A percentile compares a stretch with the other conserved stretches of the same genome.
Conservation (phyloP, 805 yeast genomes). For the Kodamaea hsintzibuensis region DNA sequence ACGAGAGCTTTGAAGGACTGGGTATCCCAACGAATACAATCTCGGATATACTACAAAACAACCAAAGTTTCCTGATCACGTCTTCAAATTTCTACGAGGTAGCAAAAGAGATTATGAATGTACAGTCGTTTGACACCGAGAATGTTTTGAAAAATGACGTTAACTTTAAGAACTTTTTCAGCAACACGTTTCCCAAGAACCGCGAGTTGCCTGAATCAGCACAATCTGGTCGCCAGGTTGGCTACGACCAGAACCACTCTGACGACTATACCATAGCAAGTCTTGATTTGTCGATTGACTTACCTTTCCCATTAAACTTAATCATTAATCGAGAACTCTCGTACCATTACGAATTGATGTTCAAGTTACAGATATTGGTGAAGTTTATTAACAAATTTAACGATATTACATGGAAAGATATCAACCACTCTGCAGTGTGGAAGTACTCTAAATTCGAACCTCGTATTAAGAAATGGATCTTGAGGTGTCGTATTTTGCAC, state of each 20-base stretch:
- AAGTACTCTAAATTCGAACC: slow-evolving; percentile 44
- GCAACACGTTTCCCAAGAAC: slow-evolving; percentile 35
- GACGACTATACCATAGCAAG: slow-evolving; percentile 47
- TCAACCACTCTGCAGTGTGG: slow-evolving; percentile 69
- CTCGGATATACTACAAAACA: slow-evolving; percentile 62
- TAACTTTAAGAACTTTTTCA: slow-evolving; percentile 45
- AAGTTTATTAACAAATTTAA: slow-evolving; percentile 60
- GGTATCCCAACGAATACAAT: slow-evolving; percentile 66
- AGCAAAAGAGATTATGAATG: slow-evolving; percentile 51
- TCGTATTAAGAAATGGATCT: slow-evolving; percentile 53
- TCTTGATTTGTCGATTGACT: slow-evolving; percentile 53
- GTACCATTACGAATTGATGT: slow-evolving; percentile 76
- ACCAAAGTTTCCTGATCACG: slow-evolving; percentile 42
- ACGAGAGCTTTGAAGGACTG: slow-evolving; percentile 15
- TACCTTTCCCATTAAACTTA: slow-evolving; percentile 87
- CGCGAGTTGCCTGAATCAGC: slow-evolving; percentile 1
- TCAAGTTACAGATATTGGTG: slow-evolving; percentile 67
- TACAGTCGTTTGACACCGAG: slow-evolving; percentile 41
- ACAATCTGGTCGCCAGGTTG: slow-evolving; percentile 5
- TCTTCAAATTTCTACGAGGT: slow-evolving; percentile 45
- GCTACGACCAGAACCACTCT: slow-evolving; percentile 13
- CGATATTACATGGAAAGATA: slow-evolving; percentile 71
- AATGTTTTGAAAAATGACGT: slow-evolving; percentile 37
- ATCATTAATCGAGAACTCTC: slow-evolving; percentile 69
- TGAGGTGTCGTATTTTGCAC: slow-evolving; percentile 56